Evolutionary conservation across 2,329 filamentous ascomycete genomes (phyloP).

Genomic region (Seiridium unicorne): DNA sequence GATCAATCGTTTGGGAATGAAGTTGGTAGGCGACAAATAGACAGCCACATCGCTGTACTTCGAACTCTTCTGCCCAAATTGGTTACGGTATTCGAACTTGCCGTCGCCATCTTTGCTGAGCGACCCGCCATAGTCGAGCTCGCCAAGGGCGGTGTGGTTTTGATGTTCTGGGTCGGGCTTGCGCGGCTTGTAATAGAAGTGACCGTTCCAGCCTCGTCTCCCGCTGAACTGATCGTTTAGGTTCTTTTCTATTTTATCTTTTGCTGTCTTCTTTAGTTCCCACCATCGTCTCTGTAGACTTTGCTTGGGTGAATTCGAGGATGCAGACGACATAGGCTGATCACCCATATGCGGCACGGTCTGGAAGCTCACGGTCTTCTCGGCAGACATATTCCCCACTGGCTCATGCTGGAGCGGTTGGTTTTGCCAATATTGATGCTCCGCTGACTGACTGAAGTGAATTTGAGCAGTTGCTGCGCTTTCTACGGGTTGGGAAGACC

Average conservation of each 20-base stretch:
- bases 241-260: conserved; percentile 9
- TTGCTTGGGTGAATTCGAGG: neutral
- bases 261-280: conserved; percentile 8
- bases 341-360: neutral
- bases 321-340: neutral
- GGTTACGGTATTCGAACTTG: conserved; percentile 18
- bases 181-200: conserved; percentile 9
- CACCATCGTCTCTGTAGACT: conserved; percentile 5
- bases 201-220: conserved; percentile 10
- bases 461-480: neutral
- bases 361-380: neutral
- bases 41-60: conserved; percentile 23
- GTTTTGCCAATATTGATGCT: neutral
- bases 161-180: conserved; percentile 6
- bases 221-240: conserved; percentile 13
- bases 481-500: neutral
- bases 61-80: conserved; percentile 14
- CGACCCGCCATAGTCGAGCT: conserved; percentile 10
- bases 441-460: neutral
- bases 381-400: neutral
- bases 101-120: conserved; percentile 11
- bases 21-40: conserved; percentile 22
- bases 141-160: conserved; percentile 1
- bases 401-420: neutral
- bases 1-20: conserved; percentile 17